Evolutionary conservation across 1,139 yeast species (phyloP).

Genomic region (Tardiomyces digboiensis): DNA sequence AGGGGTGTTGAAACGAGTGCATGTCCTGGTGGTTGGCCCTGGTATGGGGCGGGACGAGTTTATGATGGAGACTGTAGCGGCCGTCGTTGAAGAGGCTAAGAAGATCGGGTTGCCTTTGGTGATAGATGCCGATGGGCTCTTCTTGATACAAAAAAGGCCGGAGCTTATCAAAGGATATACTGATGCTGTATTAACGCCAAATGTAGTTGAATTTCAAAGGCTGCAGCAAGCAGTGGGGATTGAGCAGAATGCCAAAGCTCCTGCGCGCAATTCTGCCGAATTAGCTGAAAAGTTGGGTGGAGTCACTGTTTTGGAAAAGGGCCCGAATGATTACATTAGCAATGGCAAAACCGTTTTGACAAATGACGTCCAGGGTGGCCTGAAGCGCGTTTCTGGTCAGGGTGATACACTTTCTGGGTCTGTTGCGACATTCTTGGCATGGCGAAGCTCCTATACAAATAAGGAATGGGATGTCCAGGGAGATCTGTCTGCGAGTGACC

Average conservation of each 20-base stretch:
- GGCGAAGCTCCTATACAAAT: slow-evolving; percentile 51
- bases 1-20: slow-evolving; percentile 52
- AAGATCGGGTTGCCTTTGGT: slow-evolving; percentile 52
- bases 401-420: slow-evolving; percentile 76
- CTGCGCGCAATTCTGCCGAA: slow-evolving; percentile 16
- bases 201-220: slow-evolving; percentile 74
- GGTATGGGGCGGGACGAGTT: slow-evolving; percentile 80
- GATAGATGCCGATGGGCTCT: slow-evolving; percentile 86
- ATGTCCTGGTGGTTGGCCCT: slow-evolving; percentile 84
- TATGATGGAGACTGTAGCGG: slow-evolving; percentile 52
- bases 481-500: slow-evolving; percentile 16
- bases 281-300: slow-evolving; percentile 54
- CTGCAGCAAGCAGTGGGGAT: slow-evolving; percentile 42
- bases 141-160: slow-evolving; percentile 47
- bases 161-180: slow-evolving; percentile 40
- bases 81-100: slow-evolving; percentile 49
- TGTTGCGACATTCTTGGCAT: slow-evolving; percentile 56
- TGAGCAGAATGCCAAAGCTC: slow-evolving; percentile 6
- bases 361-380: slow-evolving; percentile 44
- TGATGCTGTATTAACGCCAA: slow-evolving; percentile 75
- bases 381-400: slow-evolving; percentile 78
- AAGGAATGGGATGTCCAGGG: slow-evolving; percentile 43
- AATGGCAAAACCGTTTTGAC: slow-evolving; percentile 27
- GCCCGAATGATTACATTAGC: slow-evolving; percentile 54
- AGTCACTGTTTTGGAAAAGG: slow-evolving; percentile 65